phyloP scores from a whole-genome alignment of 2,329 filamentous ascomycete species.

The Penicillium sp. region DNA sequence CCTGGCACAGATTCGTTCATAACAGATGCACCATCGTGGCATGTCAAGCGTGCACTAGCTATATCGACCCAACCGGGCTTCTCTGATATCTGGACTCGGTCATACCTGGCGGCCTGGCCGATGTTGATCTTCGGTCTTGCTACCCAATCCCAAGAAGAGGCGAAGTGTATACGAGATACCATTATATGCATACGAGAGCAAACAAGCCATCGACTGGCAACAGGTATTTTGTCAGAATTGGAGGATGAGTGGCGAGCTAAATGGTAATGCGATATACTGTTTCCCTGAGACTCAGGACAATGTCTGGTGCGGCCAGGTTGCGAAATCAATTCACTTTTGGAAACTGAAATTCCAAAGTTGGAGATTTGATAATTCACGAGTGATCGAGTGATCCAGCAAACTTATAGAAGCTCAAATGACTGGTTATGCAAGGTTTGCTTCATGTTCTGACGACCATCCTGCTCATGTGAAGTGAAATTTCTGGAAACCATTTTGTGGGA shows the following conservation, averaged over 20 bases:
- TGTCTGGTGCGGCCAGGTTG: too few species aligned
- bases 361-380: too few species aligned
- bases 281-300: too few species aligned
- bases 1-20: neutral
- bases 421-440: neutral
- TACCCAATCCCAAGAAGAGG: neutral
- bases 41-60: neutral
- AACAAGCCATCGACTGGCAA: neutral
- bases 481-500: too few species aligned
- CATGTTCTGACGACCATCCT: neutral
- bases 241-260: neutral
- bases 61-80: neutral
- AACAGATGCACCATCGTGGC: neutral
- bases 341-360: too few species aligned
- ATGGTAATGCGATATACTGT: neutral
- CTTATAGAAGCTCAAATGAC: neutral
- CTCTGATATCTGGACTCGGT: neutral
- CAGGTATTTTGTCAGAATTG: neutral
- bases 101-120: neutral
- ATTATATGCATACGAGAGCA: neutral
- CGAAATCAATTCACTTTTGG: too few species aligned
- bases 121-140: neutral
- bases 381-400: too few species aligned
- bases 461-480: neutral
- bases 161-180: neutral